Base-by-base conservation (phyloP, 192 early-diverging fungal genomes). In the Entomortierella beljakovae region DNA sequence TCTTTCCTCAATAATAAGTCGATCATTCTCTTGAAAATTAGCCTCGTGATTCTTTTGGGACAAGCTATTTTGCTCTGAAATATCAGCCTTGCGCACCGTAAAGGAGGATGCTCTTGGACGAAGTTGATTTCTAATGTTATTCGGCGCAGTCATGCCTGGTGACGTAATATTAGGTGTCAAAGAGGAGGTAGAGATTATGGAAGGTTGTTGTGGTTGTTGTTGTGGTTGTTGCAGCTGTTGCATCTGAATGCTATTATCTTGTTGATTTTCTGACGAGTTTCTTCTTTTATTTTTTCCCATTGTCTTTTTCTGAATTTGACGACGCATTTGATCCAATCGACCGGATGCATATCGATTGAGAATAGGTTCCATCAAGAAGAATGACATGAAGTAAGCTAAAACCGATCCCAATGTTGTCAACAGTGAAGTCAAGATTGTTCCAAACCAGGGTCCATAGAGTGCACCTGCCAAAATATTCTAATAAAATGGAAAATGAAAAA, bases 401-500 rank as follows among this genome's bases (percentile, higher is more conserved):
- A 68, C 69, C 1, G 81, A 76, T 37, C 81, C 81, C 38, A 82
- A 31, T 1, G 74, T 68, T 15, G 81, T 82, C 61, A 82, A 56
- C 15, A 63, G 15, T 15, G 74, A 82, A 3, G 74, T 82, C 58
- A 82, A 69, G 20, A 82, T 9, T 0, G 74, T 82, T 26, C 74
- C 81, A 40, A 61, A 64, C 54, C 74, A 71, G 22, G 81, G 74
- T 57, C 81, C 74, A 65, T 82, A 82, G 8, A 82, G 38, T 15
- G 81, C 81, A 18, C 81, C 81, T 23, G 81, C 81, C 55, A 82
- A 51, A 33, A 82, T 72, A 26, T 82, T 82, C 81, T 82, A 46
- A 20, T 16, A 20, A 35, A 51, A 32, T 10, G 51, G 2, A 34
- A 34, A 6, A 15, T 26, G 32, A 32, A 57, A n/a, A 57, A 23